Percentiles rank a stretch among this genome's conserved stretches.
These are phyloP conservation scores for Monosporascus cannonballus DNA, from an alignment of 2,329 filamentous ascomycete genomes.

Conservation along the genomic window DNA sequence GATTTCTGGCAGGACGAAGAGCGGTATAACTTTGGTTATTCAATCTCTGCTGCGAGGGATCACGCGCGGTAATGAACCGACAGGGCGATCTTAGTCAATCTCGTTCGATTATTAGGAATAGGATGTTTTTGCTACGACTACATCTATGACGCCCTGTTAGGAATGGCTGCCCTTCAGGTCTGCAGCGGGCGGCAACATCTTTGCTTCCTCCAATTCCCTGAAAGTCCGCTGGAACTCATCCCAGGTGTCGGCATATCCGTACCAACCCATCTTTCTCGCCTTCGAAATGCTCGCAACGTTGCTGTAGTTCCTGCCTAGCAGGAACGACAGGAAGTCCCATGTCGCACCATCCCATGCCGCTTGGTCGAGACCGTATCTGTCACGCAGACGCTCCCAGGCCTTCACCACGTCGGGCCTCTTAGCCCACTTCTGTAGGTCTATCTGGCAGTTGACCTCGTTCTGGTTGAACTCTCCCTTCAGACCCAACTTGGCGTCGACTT, in stretches of 20 bases:
- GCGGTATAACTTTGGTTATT: too few relatives aligned
- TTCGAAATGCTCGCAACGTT: slow-evolving; percentile 36
- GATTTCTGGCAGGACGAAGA: too few relatives aligned
- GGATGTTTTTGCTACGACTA: too few relatives aligned
- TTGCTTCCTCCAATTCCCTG: slow-evolving; percentile 19
- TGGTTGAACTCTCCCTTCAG: slow-evolving; percentile 17
- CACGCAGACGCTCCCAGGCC: slow-evolving; percentile 32
- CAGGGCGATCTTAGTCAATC: too few relatives aligned
- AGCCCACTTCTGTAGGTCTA: slow-evolving; percentile 35
- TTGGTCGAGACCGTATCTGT: slow-evolving; percentile 30
- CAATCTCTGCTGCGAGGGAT: too few relatives aligned
- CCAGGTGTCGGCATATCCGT: slow-evolving; percentile 30
- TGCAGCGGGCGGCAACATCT: slow-evolving; percentile 14
- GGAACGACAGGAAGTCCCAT: slow-evolving; percentile 35
- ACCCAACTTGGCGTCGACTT: slow-evolving; percentile 22
- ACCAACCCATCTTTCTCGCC: slow-evolving; percentile 36
- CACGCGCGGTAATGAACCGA: too few relatives aligned
- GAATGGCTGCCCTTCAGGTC: slow-evolving; percentile 2
- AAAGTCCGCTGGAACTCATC: slow-evolving; percentile 20
- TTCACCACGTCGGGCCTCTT: slow-evolving; percentile 30
- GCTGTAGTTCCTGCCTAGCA: slow-evolving; percentile 35
- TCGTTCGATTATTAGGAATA: too few relatives aligned
- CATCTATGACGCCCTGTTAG: too few relatives aligned
- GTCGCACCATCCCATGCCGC: slow-evolving; percentile 34
- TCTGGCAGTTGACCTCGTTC: slow-evolving; percentile 29